Evolutionary conservation across 2,329 filamentous ascomycete genomes (phyloP).

Genomic region (Fusarium mundagurra): DNA sequence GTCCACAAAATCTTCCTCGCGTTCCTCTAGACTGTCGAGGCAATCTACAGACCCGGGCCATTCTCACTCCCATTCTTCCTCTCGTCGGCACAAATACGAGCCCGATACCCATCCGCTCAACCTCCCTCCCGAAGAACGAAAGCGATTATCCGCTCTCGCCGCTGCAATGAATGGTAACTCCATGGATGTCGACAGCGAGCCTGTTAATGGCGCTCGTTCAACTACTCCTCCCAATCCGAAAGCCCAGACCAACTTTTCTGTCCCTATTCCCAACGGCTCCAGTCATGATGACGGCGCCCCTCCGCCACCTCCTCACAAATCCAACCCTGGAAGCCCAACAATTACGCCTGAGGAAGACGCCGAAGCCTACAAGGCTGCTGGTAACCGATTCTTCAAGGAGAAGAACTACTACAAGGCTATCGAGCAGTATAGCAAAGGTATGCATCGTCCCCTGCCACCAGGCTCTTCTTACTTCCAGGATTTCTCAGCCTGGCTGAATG

Average conservation of each 20-base stretch:
- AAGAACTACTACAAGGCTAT: conserved; percentile 90
- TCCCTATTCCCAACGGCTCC: conserved; percentile 62
- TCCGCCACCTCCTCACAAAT: conserved; percentile 77
- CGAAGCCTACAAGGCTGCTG: conserved; percentile 89
- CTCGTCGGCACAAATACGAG: conserved; percentile 66
- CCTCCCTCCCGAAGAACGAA: conserved; percentile 87
- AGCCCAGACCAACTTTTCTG: conserved; percentile 57
- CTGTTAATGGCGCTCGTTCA: conserved; percentile 54
- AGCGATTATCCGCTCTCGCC: conserved; percentile 76
- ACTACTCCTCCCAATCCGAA: conserved; percentile 61
- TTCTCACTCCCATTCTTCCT: conserved; percentile 55
- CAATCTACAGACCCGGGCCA: conserved; percentile 59
- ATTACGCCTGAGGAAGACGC: conserved; percentile 75
- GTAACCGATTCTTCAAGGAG: conserved; percentile 97
- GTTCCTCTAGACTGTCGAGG: conserved; percentile 58
- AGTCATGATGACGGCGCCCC: conserved; percentile 62
- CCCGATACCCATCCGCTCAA: conserved; percentile 87
- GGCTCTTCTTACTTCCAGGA: background rate
- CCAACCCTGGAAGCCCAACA: conserved; percentile 67
- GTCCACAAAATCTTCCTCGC: conserved; percentile 49
- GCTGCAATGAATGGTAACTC: conserved; percentile 67
- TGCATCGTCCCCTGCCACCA: conserved; percentile 26
- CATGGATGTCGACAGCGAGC: conserved; percentile 82
- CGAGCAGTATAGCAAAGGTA: conserved; percentile 94
- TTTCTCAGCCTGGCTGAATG: background rate